Evolutionary conservation across 345 rosid genomes (phyloP).

Genomic region (Hypericum androsaemum): DNA sequence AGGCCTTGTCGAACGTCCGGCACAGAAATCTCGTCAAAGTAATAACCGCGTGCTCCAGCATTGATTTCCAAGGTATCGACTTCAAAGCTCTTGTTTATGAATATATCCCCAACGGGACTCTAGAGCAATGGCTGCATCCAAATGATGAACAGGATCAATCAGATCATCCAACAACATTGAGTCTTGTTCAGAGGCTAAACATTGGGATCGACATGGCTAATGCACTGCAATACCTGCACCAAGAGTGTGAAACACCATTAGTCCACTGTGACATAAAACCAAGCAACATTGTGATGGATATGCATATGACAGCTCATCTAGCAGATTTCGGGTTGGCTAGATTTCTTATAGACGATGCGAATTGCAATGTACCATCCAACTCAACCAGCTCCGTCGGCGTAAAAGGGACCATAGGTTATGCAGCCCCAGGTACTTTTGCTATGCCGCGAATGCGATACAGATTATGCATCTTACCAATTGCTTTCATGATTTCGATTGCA

Average conservation of each 20-base stretch:
- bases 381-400: constrained; percentile 2
- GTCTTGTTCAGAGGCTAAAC: not conserved
- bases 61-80: no score
- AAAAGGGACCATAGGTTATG: constrained; percentile 18
- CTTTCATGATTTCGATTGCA: no score
- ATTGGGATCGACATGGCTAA: constrained; percentile 13
- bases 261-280: constrained; percentile 20
- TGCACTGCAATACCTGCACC: constrained; percentile 16
- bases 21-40: no score
- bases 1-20: no score
- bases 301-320: constrained; percentile 9
- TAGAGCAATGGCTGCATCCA: no score
- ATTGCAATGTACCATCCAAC: not conserved
- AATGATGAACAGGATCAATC: no score
- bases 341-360: not conserved
- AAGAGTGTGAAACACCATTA: not conserved
- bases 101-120: no score
- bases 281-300: constrained; percentile 18
- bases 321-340: constrained; percentile 18
- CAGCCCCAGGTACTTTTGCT: constrained; percentile 22
- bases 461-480: no score
- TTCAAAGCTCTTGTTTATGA: no score
- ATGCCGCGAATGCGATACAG: no score
- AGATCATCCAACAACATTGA: no score
- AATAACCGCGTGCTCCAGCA: no score